Evolutionary conservation across 768 basidiomycete species (phyloP).

Genomic region (Kwoniella bestiolae): DNA sequence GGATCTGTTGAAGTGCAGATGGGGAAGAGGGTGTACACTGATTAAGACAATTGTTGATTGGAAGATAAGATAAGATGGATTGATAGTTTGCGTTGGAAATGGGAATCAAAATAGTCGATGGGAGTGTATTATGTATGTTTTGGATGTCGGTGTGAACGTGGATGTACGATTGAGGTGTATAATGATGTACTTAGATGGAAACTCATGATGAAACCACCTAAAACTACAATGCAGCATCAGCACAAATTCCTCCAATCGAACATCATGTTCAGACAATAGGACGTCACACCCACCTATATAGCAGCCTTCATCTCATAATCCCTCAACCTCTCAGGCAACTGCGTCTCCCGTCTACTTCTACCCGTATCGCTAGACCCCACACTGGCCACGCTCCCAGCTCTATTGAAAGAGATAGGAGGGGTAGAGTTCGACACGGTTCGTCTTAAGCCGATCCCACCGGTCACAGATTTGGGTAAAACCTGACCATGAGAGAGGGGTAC

Average conservation of each 20-base stretch:
- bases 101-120: no score
- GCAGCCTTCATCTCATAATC: constrained; percentile 36
- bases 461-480: constrained; percentile 6
- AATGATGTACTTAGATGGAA: neutral
- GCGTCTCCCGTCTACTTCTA: constrained; percentile 33
- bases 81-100: no score
- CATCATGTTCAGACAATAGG: neutral
- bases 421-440: neutral
- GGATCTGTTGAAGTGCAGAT: no score
- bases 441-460: constrained; percentile 3
- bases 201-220: neutral
- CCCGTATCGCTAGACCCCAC: constrained; percentile 14
- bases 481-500: constrained; percentile 10
- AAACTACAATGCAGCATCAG: no score
- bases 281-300: neutral
- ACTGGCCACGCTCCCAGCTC: constrained; percentile 16
- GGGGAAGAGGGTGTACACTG: constrained; percentile 22
- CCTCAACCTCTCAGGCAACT: constrained; percentile 32
- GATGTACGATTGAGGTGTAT: neutral
- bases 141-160: no score
- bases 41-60: constrained; percentile 8
- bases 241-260: neutral
- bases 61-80: neutral
- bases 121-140: no score
- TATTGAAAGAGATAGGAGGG: neutral